Conservation (phyloP, 1,284 basidiomycete species). For the Trichosporon ovoides region DNA sequence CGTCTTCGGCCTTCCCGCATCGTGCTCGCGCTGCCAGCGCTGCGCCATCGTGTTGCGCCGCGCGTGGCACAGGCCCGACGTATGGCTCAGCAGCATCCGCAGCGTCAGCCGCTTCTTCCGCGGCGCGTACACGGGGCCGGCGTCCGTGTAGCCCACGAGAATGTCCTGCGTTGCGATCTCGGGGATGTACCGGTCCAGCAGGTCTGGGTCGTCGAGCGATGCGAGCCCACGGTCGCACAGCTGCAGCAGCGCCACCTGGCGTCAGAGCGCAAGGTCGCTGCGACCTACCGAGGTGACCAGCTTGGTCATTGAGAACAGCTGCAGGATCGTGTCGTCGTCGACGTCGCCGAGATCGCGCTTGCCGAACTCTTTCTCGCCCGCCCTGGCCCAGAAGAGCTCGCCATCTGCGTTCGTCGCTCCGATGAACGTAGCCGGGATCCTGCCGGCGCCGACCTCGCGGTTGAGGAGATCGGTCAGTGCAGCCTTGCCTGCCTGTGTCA, state of each 20-base stretch:
- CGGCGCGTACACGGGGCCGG: conserved; percentile 23
- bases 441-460: conserved; percentile 3
- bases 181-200: conserved; percentile 29
- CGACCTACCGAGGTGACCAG: conserved; percentile 31
- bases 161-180: conserved; percentile 32
- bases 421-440: conserved; percentile 16
- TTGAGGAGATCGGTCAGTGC: conserved; percentile 15
- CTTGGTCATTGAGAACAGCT: conserved; percentile 39
- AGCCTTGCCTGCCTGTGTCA: conserved; percentile 2
- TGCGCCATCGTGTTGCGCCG: neutral
- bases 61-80: conserved; percentile 18
- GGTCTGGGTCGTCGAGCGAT: conserved; percentile 28
- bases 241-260: conserved; percentile 32
- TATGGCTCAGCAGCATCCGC: conserved; percentile 36
- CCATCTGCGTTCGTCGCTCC: conserved; percentile 17
- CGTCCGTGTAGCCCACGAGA: conserved; percentile 29
- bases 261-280: neutral
- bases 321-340: conserved; percentile 15
- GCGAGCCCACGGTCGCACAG: conserved; percentile 33
- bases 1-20: neutral
- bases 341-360: conserved; percentile 11
- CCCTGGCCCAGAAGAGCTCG: conserved; percentile 15
- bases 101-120: conserved; percentile 33
- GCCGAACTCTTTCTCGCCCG: conserved; percentile 16
- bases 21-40: conserved; percentile 8